These are phyloP conservation scores for Echeveria elegans DNA, from an alignment of 164 flowering plant genomes.

Conservation along the genomic window DNA sequence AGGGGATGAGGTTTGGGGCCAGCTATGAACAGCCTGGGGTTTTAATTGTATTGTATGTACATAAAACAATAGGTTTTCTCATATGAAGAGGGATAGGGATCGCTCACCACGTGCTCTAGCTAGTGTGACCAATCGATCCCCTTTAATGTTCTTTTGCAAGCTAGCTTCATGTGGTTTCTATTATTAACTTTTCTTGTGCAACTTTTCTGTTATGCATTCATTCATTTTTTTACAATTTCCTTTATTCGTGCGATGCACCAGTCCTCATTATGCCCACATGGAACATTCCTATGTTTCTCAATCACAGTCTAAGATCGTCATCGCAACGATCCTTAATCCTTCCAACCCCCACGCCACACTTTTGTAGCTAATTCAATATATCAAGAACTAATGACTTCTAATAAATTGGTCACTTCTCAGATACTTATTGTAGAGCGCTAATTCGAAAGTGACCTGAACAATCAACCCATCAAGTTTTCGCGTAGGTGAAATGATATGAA, in stretches of 20 bases:
- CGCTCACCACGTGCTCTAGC: constrained; percentile 46
- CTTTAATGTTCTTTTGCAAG: constrained; percentile 6
- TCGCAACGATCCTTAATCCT: neutral
- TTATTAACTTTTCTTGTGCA: neutral
- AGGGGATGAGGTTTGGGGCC: constrained; percentile 22
- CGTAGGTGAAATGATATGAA: neutral
- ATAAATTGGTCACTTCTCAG: no score
- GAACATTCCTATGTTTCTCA: constrained; percentile 2
- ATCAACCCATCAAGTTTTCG: no score
- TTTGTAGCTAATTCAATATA: no score
- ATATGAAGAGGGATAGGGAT: constrained; percentile 29
- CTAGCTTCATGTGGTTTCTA: neutral
- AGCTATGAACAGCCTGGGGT: constrained; percentile 47
- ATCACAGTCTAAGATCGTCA: neutral
- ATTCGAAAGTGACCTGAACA: no score
- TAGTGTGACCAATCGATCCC: constrained; percentile 11
- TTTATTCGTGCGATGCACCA: neutral
- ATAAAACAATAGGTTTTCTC: constrained; percentile 24
- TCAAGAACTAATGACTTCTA: no score
- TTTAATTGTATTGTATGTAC: constrained; percentile 18
- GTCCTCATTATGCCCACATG: neutral
- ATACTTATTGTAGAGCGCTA: no score
- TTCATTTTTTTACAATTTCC: neutral
- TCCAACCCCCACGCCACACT: no score
- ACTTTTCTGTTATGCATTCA: neutral